Conservation (phyloP, 768 basidiomycete species). For the Pleurotus cornucopiae region DNA sequence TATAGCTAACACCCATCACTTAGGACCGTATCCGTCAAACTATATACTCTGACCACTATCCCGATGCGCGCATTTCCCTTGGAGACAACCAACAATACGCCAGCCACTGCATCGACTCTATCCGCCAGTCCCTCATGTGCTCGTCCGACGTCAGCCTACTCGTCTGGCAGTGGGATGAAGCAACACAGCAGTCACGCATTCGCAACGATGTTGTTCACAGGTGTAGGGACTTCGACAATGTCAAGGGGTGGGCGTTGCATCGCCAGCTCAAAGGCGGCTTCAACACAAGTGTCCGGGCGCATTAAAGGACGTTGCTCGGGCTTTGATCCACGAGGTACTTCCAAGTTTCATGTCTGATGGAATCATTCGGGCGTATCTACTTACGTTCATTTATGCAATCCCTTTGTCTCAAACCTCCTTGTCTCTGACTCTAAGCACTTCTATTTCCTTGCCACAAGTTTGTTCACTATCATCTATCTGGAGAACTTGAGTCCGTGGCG, state of each 20-base stretch:
- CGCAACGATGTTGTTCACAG: background rate
- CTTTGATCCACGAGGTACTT: too few relatives aligned
- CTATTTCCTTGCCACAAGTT: too few relatives aligned
- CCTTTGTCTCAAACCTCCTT: too few relatives aligned
- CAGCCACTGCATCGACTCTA: conserved; percentile 16
- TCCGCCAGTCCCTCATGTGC: conserved; percentile 17
- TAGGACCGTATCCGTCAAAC: conserved; percentile 17
- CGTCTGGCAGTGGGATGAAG: conserved; percentile 17
- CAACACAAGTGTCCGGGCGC: too few relatives aligned
- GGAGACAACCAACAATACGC: conserved; percentile 12
- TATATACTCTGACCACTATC: conserved; percentile 15
- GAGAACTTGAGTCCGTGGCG: too few relatives aligned
- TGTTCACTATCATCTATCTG: too few relatives aligned
- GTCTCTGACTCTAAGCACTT: too few relatives aligned
- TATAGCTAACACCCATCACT: background rate
- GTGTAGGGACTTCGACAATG: background rate
- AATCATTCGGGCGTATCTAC: too few relatives aligned
- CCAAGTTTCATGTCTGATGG: too few relatives aligned
- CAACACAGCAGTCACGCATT: background rate
- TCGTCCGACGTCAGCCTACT: conserved; percentile 13
- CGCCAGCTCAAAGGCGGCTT: background rate
- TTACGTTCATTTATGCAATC: too few relatives aligned
- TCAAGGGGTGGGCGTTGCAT: background rate
- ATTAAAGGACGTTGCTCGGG: too few relatives aligned
- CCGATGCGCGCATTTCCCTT: conserved; percentile 10